Percentiles rank a stretch among this genome's conserved stretches.
Conservation (phyloP, 768 basidiomycete genomes). For the Termitomyces sp. region DNA sequence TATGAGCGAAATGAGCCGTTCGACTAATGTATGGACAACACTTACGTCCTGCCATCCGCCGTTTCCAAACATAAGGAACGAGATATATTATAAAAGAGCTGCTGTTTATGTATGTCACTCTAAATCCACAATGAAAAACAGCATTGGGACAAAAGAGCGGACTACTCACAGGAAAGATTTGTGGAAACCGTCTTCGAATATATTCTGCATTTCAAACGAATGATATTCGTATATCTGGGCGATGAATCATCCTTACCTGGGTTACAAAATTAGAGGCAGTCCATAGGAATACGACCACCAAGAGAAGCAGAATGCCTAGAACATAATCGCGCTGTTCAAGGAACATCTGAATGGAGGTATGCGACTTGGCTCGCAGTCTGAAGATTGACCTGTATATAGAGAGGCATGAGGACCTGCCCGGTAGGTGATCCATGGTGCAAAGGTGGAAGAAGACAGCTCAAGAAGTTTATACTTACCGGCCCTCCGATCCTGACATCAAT, state of each 20-base stretch:
- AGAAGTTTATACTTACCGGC: not conserved
- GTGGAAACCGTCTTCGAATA: slow-evolving; percentile 62
- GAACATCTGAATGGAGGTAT: slow-evolving; percentile 2
- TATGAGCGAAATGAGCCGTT: not conserved
- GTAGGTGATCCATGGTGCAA: slow-evolving; percentile 2
- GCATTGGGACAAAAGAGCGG: not conserved
- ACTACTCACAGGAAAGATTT: slow-evolving; percentile 77
- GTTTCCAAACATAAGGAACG: slow-evolving; percentile 37
- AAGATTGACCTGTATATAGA: slow-evolving; percentile 1
- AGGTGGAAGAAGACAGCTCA: not conserved
- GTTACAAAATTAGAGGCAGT: slow-evolving; percentile 85
- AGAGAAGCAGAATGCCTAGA: slow-evolving; percentile 63
- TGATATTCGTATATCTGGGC: not conserved
- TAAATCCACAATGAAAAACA: slow-evolving; percentile 21
- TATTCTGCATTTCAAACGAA: slow-evolving; percentile 27
- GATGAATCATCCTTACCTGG: slow-evolving; percentile 42
- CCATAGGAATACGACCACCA: slow-evolving; percentile 83
- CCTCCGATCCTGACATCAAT: not conserved
- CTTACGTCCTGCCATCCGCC: slow-evolving; percentile 7
- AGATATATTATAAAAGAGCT: slow-evolving; percentile 85
- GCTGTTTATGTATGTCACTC: slow-evolving; percentile 89
- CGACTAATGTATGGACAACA: not conserved
- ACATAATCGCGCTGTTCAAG: slow-evolving; percentile 31
- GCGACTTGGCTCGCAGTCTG: not conserved
- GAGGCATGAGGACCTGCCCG: not conserved